Base-by-base conservation (phyloP, 805 yeast species). In the Yarrowia sp. region DNA sequence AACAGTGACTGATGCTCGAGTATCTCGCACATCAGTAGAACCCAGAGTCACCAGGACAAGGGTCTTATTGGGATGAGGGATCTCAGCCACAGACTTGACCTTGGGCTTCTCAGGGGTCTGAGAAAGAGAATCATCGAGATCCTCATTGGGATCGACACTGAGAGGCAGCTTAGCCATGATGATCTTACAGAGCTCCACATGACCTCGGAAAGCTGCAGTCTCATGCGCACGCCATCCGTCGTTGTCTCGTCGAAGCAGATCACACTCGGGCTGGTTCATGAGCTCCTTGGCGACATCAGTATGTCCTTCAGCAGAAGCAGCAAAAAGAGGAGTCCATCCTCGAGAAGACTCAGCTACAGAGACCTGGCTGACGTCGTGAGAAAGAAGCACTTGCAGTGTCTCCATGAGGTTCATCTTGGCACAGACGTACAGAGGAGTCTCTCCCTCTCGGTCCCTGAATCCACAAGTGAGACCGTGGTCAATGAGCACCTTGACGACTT, bases 141-240 rank as follows among this genome's bases (percentile, higher is more conserved):
- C 42, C 24, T 42, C 69, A 30, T 52, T 30, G 9, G 69, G 34
- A 9, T 33, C 47, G 12, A 30, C 38, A 8, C 53, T 36, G n/a
- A 44, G 36, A 20, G 70, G 70, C 2, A 70, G 68, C 2, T 72
- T 71, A 0, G 73, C 72, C 17, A 73, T 75, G 67, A 94, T 79
- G 73, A 85, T 72, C 65, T 85, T 85, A 1, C 95, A 88, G 43
- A 91, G 84, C 2, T 80, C 82, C 68, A 93, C 79, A 76, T 92
- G 96, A 6, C 98, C 98, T 72, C 98, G 83, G 55, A 94, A 80
- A 60, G 91, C 88, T 0, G 98, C 97, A 77, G 94, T 98, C 74
- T 94, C 98, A 87, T 92, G 87, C n/a, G 98, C 97, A 19, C 92
- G 86, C 98, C 98, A 94, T 0, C 98, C 98, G 65, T 95, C 88